Percentiles rank a stretch among this genome's conserved stretches.
phyloP scores from a whole-genome alignment of 2,329 filamentous ascomycete species.

The Aureobasidium sp. region DNA sequence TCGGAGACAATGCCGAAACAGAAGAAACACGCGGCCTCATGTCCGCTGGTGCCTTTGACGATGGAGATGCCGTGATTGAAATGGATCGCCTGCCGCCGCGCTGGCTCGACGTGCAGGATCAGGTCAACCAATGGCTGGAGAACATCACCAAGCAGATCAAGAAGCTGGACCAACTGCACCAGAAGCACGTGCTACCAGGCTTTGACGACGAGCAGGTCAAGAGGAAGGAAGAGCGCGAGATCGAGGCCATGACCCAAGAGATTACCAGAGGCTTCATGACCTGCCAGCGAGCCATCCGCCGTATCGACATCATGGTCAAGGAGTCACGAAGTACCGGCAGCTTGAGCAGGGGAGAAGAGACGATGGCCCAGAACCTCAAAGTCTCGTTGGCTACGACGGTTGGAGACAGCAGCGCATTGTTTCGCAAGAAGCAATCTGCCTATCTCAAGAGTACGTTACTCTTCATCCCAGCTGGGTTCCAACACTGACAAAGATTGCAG shows the following conservation, averaged over 20 bases:
- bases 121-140: slow-evolving; percentile 75
- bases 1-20: slow-evolving; percentile 36
- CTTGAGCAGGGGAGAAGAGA: slow-evolving; percentile 77
- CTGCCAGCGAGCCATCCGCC: slow-evolving; percentile 82
- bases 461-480: slow-evolving; percentile 32
- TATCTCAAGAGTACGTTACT: slow-evolving; percentile 75
- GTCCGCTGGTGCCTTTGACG: slow-evolving; percentile 63
- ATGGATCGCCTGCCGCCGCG: slow-evolving; percentile 94
- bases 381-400: slow-evolving; percentile 81
- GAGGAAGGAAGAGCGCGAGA: slow-evolving; percentile 77
- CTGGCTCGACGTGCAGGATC: slow-evolving; percentile 92
- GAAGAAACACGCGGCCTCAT: slow-evolving; percentile 75
- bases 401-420: slow-evolving; percentile 83
- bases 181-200: slow-evolving; percentile 92
- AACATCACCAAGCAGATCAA: slow-evolving; percentile 77
- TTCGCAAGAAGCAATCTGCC: slow-evolving; percentile 94
- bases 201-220: slow-evolving; percentile 95
- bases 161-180: slow-evolving; percentile 83
- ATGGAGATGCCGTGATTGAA: slow-evolving; percentile 92
- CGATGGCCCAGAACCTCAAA: slow-evolving; percentile 94
- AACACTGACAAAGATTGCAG: slow-evolving; percentile 27
- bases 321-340: slow-evolving; percentile 67
- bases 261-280: slow-evolving; percentile 85
- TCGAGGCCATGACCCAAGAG: slow-evolving; percentile 81
- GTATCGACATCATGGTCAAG: slow-evolving; percentile 77